These are phyloP conservation scores for Wickerhamomyces alni DNA, from an alignment of 805 yeast species.

Conservation along the genomic window DNA sequence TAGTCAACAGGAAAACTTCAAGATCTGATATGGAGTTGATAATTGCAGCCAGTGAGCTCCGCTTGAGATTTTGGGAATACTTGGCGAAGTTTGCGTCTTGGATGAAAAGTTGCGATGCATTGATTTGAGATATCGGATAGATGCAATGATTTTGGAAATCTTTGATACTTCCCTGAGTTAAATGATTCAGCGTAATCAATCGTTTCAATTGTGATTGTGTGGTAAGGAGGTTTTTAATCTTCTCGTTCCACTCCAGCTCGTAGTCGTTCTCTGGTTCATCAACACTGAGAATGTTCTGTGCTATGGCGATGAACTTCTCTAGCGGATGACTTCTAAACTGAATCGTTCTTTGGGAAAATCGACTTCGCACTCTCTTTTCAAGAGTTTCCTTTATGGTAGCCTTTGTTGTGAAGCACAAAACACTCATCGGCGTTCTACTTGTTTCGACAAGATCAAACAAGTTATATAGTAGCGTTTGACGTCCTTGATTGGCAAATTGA, in stretches of 20 bases:
- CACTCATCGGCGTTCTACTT: constrained; percentile 65
- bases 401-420: constrained; percentile 73
- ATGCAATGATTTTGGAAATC: constrained; percentile 40
- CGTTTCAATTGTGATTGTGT: constrained; percentile 29
- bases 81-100: constrained; percentile 17
- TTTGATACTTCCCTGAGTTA: constrained; percentile 53
- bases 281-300: constrained; percentile 32
- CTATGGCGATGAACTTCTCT: constrained; percentile 46
- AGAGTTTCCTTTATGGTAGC: constrained; percentile 72
- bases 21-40: constrained; percentile 52
- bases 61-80: constrained; percentile 24
- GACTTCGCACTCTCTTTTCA: constrained; percentile 85
- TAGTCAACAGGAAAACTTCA: constrained; percentile 65
- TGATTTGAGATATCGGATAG: constrained; percentile 34
- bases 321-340: constrained; percentile 42
- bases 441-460: constrained; percentile 80
- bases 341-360: constrained; percentile 79
- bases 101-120: constrained; percentile 21
- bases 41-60: constrained; percentile 19
- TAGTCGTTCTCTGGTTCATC: constrained; percentile 23
- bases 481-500: constrained; percentile 58
- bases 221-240: constrained; percentile 25
- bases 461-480: constrained; percentile 84
- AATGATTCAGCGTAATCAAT: constrained; percentile 40
- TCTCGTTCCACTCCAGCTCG: constrained; percentile 38